These are phyloP conservation scores for Pachysandra terminalis DNA, from an alignment of 164 flowering plant species.

Conservation along the genomic window DNA sequence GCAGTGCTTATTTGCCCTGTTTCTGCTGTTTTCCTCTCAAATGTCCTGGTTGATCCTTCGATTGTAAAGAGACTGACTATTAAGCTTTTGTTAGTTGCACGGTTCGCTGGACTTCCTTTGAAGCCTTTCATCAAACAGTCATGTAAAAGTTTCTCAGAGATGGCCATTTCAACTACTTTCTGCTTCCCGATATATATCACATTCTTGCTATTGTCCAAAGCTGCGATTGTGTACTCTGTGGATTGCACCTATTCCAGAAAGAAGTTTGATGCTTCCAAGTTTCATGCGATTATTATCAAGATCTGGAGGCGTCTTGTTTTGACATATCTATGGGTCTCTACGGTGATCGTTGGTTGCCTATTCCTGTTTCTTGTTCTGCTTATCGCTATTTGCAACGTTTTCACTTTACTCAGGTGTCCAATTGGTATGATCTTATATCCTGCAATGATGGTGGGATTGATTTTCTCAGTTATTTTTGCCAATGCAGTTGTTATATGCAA, in stretches of 20 bases:
- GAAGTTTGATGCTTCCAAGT: slow-evolving; percentile 42
- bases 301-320: slow-evolving; percentile 70
- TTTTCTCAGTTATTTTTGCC: slow-evolving; percentile 75
- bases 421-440: slow-evolving; percentile 53
- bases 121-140: slow-evolving; percentile 55
- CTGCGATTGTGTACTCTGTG: slow-evolving; percentile 75
- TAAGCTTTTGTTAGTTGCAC: slow-evolving; percentile 57
- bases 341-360: slow-evolving; percentile 54
- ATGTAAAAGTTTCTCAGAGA: slow-evolving; percentile 66
- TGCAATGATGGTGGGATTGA: slow-evolving; percentile 52
- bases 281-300: slow-evolving; percentile 36
- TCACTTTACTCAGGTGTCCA: slow-evolving; percentile 43
- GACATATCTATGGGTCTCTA: slow-evolving; percentile 71
- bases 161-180: slow-evolving; percentile 45
- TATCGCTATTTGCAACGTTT: slow-evolving; percentile 49
- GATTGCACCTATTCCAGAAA: slow-evolving; percentile 78
- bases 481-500: slow-evolving; percentile 77
- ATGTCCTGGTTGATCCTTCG: slow-evolving; percentile 62
- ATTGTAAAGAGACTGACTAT: slow-evolving; percentile 51
- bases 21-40: slow-evolving; percentile 63
- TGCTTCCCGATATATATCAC: slow-evolving; percentile 81
- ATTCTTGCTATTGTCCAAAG: slow-evolving; percentile 63
- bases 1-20: slow-evolving; percentile 78
- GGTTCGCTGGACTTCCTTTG: slow-evolving; percentile 74
- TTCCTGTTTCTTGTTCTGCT: slow-evolving; percentile 59